phyloP scores from a whole-genome alignment of 495 filamentous ascomycete species.

The Neurospora discreta region DNA sequence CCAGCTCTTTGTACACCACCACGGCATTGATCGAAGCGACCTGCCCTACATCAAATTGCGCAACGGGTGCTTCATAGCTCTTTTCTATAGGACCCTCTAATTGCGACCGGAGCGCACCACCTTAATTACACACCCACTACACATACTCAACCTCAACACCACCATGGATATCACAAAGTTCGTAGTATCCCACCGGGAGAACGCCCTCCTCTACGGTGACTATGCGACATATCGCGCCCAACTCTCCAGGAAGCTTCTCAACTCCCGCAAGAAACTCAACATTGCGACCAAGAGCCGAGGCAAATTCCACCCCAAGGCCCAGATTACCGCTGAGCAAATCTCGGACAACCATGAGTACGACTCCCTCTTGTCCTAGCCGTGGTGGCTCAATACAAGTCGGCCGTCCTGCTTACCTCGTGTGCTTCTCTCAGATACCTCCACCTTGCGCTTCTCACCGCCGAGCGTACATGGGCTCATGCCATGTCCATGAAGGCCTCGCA shows the following conservation, averaged over 20 bases:
- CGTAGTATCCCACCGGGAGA: constrained; percentile 63
- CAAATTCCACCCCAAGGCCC: constrained; percentile 65
- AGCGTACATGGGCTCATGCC: constrained; percentile 92
- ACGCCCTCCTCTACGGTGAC: constrained; percentile 76
- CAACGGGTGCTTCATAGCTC: not conserved
- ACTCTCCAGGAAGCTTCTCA: constrained; percentile 70
- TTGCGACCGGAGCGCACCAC: not conserved
- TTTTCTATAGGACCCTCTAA: not conserved
- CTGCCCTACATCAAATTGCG: not conserved
- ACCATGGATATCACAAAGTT: constrained; percentile 86
- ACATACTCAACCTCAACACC: not conserved
- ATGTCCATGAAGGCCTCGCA: constrained; percentile 87
- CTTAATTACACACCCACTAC: not conserved
- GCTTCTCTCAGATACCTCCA: constrained; percentile 52
- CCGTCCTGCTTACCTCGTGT: not conserved
- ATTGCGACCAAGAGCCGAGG: constrained; percentile 70
- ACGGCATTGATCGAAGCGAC: not conserved
- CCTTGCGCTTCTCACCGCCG: constrained; percentile 70
- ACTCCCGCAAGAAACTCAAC: constrained; percentile 71
- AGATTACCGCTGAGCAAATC: constrained; percentile 69
- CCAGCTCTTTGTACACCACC: not conserved
- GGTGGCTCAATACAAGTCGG: not conserved
- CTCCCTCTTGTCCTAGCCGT: not conserved
- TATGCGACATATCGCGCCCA: constrained; percentile 76
- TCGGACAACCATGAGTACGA: constrained; percentile 64